Evolutionary conservation across 139 green algal genomes (phyloP), one percentile per base, ranked within the genome.

Genomic region (Micractinium conductrix): DNA sequence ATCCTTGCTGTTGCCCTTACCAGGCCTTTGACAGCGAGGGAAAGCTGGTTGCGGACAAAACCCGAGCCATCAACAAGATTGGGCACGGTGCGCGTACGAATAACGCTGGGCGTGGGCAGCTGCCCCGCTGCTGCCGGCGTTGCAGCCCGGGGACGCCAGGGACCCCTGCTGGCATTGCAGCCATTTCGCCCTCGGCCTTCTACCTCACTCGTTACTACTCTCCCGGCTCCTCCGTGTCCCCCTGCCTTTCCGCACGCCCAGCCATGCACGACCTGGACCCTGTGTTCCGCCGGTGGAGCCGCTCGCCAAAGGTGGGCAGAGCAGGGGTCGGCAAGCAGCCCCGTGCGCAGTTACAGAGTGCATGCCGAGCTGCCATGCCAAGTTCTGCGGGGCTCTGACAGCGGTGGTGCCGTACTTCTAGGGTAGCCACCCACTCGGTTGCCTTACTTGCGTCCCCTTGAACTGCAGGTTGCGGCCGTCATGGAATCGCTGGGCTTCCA

Each of bases 251-350:
- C 71, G 73, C 24, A 48, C 17, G 26, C 50, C 42, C 89, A 93
- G 94, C 95, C 3, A 79, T 99, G 88, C 97, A 99, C 86, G 97
- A 99, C 87, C 33, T 98, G 28, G 97, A 99, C 85, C 94, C 94
- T 0, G 87, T 90, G 17, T 99, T 99, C 86, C 81, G 91, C 7
- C 22, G 76, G 0, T 99, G 97, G 79, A 96, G 90, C 6, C 86
- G 96, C 30, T 96, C 6, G n/a, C 76, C 19, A 84, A 91, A 74
- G 43, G 83, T 99, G 43, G 76, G 58, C n/a, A n/a, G n/a, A n/a
- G n/a, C n/a, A n/a, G n/a, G n/a, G n/a, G n/a, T n/a, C n/a, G n/a
- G n/a, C n/a, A n/a, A n/a, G n/a, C n/a, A n/a, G n/a, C n/a, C n/a
- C n/a, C n/a, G n/a, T n/a, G n/a, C n/a, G n/a, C n/a, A n/a, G n/a